Evolutionary conservation across 345 rosid genomes (phyloP).

Genomic region (Barbarea vulgaris): DNA sequence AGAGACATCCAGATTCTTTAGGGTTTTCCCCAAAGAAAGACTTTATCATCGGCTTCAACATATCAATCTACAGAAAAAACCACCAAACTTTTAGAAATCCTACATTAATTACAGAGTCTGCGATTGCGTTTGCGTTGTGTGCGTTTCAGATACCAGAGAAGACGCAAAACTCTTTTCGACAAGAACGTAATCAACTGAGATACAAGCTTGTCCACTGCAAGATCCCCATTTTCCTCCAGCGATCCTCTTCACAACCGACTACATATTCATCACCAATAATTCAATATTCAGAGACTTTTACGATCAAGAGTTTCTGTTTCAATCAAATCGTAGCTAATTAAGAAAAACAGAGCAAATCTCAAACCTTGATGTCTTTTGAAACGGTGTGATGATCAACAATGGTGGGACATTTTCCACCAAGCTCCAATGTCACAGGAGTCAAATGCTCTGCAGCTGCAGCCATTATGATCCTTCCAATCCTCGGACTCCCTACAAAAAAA

Average conservation of each 20-base stretch:
- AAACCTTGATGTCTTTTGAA: conserved; percentile 59
- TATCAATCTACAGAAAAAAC: conserved; percentile 58
- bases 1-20: conserved; percentile 50
- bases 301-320: neutral
- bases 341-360: conserved; percentile 16
- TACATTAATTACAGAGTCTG: neutral
- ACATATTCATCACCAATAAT: conserved; percentile 37
- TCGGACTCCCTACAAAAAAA: conserved; percentile 62
- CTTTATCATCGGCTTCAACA: conserved; percentile 49
- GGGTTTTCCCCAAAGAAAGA: conserved; percentile 65
- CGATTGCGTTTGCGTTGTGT: neutral
- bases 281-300: neutral
- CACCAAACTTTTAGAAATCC: conserved; percentile 14
- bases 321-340: neutral
- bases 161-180: conserved; percentile 60
- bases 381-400: conserved; percentile 56
- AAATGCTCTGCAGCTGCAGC: conserved; percentile 80
- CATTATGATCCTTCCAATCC: conserved; percentile 67
- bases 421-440: conserved; percentile 86
- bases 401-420: conserved; percentile 87
- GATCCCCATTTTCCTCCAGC: conserved; percentile 86
- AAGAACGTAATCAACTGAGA: conserved; percentile 69
- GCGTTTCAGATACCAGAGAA: conserved; percentile 51
- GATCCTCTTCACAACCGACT: conserved; percentile 62
- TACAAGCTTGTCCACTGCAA: conserved; percentile 83